phyloP scores from a whole-genome alignment of 148 eudicot genomes.

The Amaranthus hypochondriacus region DNA sequence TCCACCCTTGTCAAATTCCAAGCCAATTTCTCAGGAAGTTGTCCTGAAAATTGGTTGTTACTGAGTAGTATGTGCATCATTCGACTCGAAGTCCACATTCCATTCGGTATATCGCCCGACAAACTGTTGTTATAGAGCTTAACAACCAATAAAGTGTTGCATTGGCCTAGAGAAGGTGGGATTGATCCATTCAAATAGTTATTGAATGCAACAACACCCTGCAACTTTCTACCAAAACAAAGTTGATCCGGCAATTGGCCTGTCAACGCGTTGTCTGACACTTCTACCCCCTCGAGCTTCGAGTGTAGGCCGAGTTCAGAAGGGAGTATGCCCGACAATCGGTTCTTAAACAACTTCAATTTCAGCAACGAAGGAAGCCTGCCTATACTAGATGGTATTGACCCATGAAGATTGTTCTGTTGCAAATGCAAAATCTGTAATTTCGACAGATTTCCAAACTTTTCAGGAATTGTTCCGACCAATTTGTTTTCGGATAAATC shows the following conservation, averaged over 20 bases:
- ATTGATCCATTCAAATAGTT: slow-evolving; percentile 54
- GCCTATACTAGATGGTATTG: slow-evolving; percentile 43
- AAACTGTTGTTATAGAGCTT: slow-evolving; percentile 42
- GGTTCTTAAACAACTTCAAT: slow-evolving; percentile 39
- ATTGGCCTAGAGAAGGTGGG: slow-evolving; percentile 49
- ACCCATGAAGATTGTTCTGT: slow-evolving; percentile 37
- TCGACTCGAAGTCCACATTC: slow-evolving; percentile 41
- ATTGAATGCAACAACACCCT: slow-evolving; percentile 50
- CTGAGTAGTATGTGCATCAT: slow-evolving; percentile 34
- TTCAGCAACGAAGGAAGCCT: slow-evolving; percentile 27
- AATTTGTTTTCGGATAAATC: slow-evolving; percentile 41
- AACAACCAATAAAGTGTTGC: slow-evolving; percentile 33
- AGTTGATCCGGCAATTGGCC: slow-evolving; percentile 66
- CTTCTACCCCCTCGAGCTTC: slow-evolving; percentile 49
- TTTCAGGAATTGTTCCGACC: slow-evolving; percentile 44
- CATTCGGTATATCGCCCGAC: slow-evolving; percentile 54
- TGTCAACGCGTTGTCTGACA: slow-evolving; percentile 47
- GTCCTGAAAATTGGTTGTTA: slow-evolving; percentile 48
- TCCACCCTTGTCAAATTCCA: slow-evolving; percentile 46
- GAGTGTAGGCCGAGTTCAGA: slow-evolving; percentile 58
- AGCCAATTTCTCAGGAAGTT: slow-evolving; percentile 39
- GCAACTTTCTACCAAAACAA: slow-evolving; percentile 36
- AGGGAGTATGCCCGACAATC: slow-evolving; percentile 51
- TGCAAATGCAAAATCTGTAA: slow-evolving; percentile 34
- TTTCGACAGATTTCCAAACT: slow-evolving; percentile 29